Evolutionary conservation across 106 monocot species (phyloP), one percentile per base, ranked within the genome.

Genomic region (Dactylorhiza incarnata): DNA sequence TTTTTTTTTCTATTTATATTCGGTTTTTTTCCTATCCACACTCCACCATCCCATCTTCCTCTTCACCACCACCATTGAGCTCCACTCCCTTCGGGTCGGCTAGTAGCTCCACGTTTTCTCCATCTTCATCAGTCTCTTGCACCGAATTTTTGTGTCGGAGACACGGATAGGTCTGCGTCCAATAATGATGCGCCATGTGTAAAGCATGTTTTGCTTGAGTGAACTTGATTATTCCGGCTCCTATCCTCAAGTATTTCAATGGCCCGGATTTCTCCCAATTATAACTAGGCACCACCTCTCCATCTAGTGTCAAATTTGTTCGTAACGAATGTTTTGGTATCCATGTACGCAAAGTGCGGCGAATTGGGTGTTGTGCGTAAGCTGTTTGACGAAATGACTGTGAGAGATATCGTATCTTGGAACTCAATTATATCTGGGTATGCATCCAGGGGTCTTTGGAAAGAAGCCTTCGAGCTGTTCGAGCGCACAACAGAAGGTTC

Each of bases 361-460:
- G 81, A 73, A 29, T 15, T 95, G 14, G 73, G 22, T 37, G 46
- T 71, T 76, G 95, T 92, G 8, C 37, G 83, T 67, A 71, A 87
- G 54, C 17, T 90, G 90, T 95, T 95, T 17, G 95, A 90, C 45
- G 81, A 48, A 77, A 92, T 92, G 90, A 55, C 55, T 49, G 75
- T 84, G 50, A 92, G 84, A 79, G 90, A 92, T 82, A 76, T 77
- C 6, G 88, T 95, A 6, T 83, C 89, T 0, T 95, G 88, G 88
- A 95, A 95, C 54, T 78, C 81, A 5, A 88, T 88, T 66, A 86
- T 95, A 54, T 90, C 88, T 7, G 90, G 78, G 22, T 90, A 92
- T 74, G 63, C 82, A 12, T 81, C 78, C 1, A 59, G 19, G 49
- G 82, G 86, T 25, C 80, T 77, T 75, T 88, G 84, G 83, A 49